Evolutionary conservation across 805 yeast genomes (phyloP).

Genomic region (Wickerhamomyces alni): DNA sequence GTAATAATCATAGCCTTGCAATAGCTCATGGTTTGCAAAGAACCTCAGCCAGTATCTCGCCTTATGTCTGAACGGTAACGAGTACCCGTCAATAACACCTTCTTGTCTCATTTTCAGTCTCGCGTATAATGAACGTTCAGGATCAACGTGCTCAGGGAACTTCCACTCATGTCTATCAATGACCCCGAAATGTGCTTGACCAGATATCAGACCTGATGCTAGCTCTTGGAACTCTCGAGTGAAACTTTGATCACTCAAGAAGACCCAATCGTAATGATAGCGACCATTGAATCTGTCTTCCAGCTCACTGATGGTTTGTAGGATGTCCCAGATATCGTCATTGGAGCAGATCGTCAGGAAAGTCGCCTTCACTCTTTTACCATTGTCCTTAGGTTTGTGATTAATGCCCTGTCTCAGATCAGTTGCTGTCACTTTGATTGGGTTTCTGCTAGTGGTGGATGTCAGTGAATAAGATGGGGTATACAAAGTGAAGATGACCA

Average conservation of each 20-base stretch:
- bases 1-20: constrained; percentile 54
- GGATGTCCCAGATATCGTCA: constrained; percentile 45
- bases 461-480: too few species aligned
- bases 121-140: constrained; percentile 33
- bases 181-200: constrained; percentile 51
- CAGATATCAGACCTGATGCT: constrained; percentile 43
- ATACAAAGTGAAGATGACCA: too few species aligned
- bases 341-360: constrained; percentile 63
- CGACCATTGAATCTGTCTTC: constrained; percentile 43
- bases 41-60: constrained; percentile 38
- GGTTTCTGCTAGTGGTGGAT: background rate
- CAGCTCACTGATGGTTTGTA: constrained; percentile 49
- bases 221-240: constrained; percentile 39
- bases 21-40: constrained; percentile 51
- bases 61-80: constrained; percentile 59
- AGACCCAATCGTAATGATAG: constrained; percentile 68
- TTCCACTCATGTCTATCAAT: constrained; percentile 57
- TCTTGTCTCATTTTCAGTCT: constrained; percentile 34
- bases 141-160: constrained; percentile 53
- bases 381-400: background rate
- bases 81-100: constrained; percentile 37
- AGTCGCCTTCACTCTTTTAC: constrained; percentile 33
- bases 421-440: background rate
- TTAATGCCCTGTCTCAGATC: background rate
- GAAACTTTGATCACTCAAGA: constrained; percentile 60